Percentiles rank a stretch among this genome's conserved stretches.
Conservation (phyloP, 106 monocot genomes). For the Xerophyta viscosa region DNA sequence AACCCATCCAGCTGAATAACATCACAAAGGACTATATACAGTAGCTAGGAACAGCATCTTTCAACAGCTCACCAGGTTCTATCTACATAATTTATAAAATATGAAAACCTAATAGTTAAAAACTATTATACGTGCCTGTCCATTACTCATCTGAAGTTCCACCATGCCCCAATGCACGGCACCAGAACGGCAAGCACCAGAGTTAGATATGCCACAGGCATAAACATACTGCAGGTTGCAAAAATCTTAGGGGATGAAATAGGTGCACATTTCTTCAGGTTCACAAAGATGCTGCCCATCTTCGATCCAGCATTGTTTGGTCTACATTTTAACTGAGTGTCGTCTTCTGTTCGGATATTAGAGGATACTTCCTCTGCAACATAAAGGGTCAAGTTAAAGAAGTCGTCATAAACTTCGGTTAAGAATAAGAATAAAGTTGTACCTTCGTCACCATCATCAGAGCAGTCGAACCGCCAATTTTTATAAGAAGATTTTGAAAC, state of each 20-base stretch:
- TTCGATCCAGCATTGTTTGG: not conserved
- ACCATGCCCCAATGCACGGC: not conserved
- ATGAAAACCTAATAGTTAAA: not conserved
- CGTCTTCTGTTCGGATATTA: not conserved
- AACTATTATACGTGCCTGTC: not conserved
- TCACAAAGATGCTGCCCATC: not conserved
- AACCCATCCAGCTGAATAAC: no score
- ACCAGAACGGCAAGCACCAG: not conserved
- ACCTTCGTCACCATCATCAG: not conserved
- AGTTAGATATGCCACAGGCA: not conserved
- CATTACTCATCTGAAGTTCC: not conserved
- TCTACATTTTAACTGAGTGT: not conserved
- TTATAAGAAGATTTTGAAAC: not conserved
- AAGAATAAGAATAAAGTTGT: no score
- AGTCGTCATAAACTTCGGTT: no score
- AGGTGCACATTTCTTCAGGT: not conserved
- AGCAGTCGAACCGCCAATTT: not conserved
- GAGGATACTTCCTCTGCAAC: slow-evolving; percentile 3
- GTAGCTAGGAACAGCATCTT: no score
- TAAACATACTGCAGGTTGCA: not conserved
- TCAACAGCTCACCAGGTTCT: no score
- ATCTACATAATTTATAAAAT: not conserved
- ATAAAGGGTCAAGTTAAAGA: not conserved
- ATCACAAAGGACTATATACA: no score
- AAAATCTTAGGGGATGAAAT: not conserved